These are phyloP conservation scores for Coniochaeta sp. DNA, from an alignment of 2,329 filamentous ascomycete species.

Conservation along the genomic window DNA sequence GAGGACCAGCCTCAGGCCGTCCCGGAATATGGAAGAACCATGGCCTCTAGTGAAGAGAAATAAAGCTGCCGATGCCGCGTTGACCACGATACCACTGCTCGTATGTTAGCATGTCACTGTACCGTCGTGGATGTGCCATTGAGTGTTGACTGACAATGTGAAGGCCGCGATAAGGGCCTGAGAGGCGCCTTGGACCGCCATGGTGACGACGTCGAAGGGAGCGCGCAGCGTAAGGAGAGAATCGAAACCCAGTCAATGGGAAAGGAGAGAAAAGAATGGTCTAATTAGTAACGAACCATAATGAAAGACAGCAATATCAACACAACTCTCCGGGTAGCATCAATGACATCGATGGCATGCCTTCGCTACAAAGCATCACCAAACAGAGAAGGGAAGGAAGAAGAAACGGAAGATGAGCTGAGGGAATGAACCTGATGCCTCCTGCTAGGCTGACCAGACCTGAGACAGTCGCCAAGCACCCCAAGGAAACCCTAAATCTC, in stretches of 20 bases:
- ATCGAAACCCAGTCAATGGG: conserved; percentile 42
- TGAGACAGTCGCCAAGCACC: conserved; percentile 1
- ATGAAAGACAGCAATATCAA: conserved; percentile 8
- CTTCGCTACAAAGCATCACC: conserved; percentile 7
- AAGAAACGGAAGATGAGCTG: not conserved
- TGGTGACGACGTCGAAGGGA: conserved; percentile 21
- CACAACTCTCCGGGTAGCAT: conserved; percentile 11
- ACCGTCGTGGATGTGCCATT: not conserved
- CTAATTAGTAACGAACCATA: conserved; percentile 22
- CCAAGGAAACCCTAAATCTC: not conserved
- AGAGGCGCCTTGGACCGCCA: conserved; percentile 36
- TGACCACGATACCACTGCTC: conserved; percentile 44
- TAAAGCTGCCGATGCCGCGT: conserved; percentile 39
- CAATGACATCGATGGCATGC: not conserved
- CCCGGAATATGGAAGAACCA: conserved; percentile 42
- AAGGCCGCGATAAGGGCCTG: conserved; percentile 48
- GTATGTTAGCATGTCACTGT: conserved; percentile 7
- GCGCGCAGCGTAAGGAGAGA: conserved; percentile 16
- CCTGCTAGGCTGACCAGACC: conserved; percentile 2
- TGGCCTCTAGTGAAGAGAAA: conserved; percentile 39
- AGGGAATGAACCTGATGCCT: not conserved
- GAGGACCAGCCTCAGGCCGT: conserved; percentile 60
- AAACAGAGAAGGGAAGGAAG: conserved; percentile 5
- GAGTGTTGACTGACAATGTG: conserved; percentile 38
- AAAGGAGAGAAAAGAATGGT: conserved; percentile 25